Evolutionary conservation across 1,284 basidiomycete genomes (phyloP), one percentile per base, ranked within the genome.

Genomic region (Neotropicomus parvogracilis): DNA sequence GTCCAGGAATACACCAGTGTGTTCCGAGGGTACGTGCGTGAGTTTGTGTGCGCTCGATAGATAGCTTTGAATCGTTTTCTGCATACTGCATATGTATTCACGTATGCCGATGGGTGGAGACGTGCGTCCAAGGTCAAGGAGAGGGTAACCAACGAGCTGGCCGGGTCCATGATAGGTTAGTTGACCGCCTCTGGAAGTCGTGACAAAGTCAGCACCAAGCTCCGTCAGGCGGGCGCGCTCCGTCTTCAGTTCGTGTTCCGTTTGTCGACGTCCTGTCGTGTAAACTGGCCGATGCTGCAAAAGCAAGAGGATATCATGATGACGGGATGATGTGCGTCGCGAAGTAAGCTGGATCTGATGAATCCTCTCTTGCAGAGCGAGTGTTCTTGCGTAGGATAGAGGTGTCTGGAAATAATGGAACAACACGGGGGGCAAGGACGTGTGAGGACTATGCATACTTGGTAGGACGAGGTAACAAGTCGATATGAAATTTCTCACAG

Each of bases 141-240:
- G 78, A 1, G 94, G 92, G 64, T 99, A 99, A 28, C 93, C 97
- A 12, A 97, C 90, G 54, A 99, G 75, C 69, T 99, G 97, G 3
- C 97, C 97, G 0, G 95, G 95, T 0, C 97, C 97, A 67, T 99
- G 97, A 68, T 93, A 99, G 2, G 97, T 99, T 48, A 94, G 80
- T 68, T 97, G 86, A 2, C 95, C 95, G 10, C 95, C 95, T 50
- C 97, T 78, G 53, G 83, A 79, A 2, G 94, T 87, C 28, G 81
- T 73, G 33, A 88, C 78, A 64, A 95, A 95, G 62, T 95, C 91
- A 0, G 95, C 95, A 14, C 95, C 93, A 20, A 93, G 75, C 13
- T 72, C 71, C 9, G 74, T 79, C 24, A 97, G 74, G 40, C 89
- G 81, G 32, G 68, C 63, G 31, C 83, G 80, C 61, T 95, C 91